Evolutionary conservation across 768 basidiomycete genomes (phyloP).

Genomic region (Boletus sp.): DNA sequence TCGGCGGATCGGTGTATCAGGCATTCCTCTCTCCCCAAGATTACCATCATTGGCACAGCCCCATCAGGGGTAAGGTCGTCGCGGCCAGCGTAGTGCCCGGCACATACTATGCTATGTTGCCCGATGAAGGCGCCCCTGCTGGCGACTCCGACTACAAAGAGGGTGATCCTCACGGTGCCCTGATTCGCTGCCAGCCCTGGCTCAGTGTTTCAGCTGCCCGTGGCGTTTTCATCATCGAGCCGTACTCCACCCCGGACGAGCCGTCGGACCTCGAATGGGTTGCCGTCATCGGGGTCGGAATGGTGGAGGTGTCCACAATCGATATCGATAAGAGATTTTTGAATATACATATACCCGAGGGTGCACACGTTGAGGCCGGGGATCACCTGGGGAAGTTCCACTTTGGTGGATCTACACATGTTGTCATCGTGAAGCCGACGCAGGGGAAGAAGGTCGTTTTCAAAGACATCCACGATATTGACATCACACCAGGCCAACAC

Average conservation of each 20-base stretch:
- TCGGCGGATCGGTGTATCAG: conserved; percentile 52
- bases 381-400: conserved; percentile 61
- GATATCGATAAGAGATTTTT: conserved; percentile 29
- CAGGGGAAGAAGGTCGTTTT: conserved; percentile 12
- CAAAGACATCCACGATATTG: background rate
- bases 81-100: conserved; percentile 32
- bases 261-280: conserved; percentile 50
- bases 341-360: no score
- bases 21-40: conserved; percentile 51
- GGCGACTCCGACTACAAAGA: background rate
- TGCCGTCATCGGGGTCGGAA: conserved; percentile 56
- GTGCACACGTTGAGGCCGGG: conserved; percentile 43
- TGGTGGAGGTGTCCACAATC: conserved; percentile 63
- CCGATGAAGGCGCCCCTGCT: conserved; percentile 6
- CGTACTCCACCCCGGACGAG: no score
- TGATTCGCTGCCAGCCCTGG: conserved; percentile 38
- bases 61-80: conserved; percentile 33
- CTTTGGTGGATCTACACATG: conserved; percentile 56
- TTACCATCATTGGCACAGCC: conserved; percentile 64
- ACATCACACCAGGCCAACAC: background rate
- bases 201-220: conserved; percentile 48
- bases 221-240: conserved; percentile 52
- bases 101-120: conserved; percentile 17
- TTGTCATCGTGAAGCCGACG: conserved; percentile 35
- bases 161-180: conserved; percentile 18